phyloP scores from a whole-genome alignment of 164 flowering plant genomes.

The Vitis rupestris region DNA sequence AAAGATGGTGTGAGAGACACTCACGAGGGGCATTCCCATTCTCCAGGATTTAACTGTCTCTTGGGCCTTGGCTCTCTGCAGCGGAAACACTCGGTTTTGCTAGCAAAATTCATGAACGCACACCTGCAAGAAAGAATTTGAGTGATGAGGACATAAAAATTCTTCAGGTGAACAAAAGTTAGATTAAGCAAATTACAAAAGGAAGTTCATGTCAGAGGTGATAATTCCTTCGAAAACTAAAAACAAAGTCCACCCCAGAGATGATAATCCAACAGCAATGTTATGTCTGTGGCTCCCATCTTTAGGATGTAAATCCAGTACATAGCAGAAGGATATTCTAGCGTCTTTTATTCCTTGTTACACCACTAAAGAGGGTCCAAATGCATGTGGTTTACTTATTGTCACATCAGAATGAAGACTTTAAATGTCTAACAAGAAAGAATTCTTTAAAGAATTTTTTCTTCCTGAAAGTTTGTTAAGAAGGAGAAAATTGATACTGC shows the following conservation, averaged over 20 bases:
- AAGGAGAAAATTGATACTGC: background rate
- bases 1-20: conserved; percentile 20
- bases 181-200: background rate
- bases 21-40: conserved; percentile 91
- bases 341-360: no score
- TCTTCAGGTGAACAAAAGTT: background rate
- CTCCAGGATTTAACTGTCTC: conserved; percentile 66
- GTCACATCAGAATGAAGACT: no score
- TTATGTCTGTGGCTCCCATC: no score
- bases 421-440: no score
- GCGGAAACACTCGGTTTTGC: conserved; percentile 63
- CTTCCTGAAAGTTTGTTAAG: background rate
- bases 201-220: background rate
- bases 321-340: no score
- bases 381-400: no score
- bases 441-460: background rate
- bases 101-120: conserved; percentile 77
- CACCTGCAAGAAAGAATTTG: conserved; percentile 48
- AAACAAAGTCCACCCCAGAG: no score
- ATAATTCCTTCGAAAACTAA: background rate
- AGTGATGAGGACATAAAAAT: background rate
- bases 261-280: no score
- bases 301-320: no score
- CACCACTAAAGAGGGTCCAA: no score
- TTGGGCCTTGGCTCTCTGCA: conserved; percentile 64